Evolutionary conservation across 2,329 filamentous ascomycete species (phyloP).

Genomic region (Dryadomyces quercivorus): DNA sequence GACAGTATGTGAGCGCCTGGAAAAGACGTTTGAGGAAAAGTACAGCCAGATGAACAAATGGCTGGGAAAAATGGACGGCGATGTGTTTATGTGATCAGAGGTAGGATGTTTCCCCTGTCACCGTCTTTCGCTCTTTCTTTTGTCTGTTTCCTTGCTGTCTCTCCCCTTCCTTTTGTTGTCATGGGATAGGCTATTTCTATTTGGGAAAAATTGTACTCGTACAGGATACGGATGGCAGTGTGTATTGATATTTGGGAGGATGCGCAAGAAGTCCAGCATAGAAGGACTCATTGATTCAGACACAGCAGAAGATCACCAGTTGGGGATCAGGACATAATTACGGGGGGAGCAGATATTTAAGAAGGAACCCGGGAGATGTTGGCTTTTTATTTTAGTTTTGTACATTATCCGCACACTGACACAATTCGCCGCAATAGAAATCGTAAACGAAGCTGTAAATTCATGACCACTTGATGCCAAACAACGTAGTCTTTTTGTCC

Average conservation of each 20-base stretch:
- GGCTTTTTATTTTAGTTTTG: not conserved
- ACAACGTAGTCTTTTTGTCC: slow-evolving; percentile 36
- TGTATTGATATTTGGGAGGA: not conserved
- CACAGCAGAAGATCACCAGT: not conserved
- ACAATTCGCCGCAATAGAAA: not conserved
- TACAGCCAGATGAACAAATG: slow-evolving; percentile 47
- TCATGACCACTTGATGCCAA: slow-evolving; percentile 48
- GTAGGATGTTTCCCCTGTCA: not conserved
- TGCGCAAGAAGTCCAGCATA: no score
- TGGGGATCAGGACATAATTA: not conserved
- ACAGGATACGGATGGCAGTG: not conserved
- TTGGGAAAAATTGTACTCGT: not conserved
- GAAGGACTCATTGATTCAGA: not conserved
- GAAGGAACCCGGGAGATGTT: no score
- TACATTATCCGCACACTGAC: not conserved
- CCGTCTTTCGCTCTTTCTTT: not conserved
- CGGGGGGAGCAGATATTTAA: no score
- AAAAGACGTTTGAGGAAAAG: slow-evolving; percentile 34
- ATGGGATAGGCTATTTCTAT: not conserved
- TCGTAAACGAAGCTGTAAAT: no score
- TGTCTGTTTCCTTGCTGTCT: not conserved
- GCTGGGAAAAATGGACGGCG: slow-evolving; percentile 39
- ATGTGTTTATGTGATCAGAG: slow-evolving; percentile 21
- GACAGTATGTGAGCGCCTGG: slow-evolving; percentile 41
- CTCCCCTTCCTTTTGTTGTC: not conserved